Evolutionary conservation across 2,329 filamentous ascomycete species (phyloP).

Genomic region (Truncatella angustata): DNA sequence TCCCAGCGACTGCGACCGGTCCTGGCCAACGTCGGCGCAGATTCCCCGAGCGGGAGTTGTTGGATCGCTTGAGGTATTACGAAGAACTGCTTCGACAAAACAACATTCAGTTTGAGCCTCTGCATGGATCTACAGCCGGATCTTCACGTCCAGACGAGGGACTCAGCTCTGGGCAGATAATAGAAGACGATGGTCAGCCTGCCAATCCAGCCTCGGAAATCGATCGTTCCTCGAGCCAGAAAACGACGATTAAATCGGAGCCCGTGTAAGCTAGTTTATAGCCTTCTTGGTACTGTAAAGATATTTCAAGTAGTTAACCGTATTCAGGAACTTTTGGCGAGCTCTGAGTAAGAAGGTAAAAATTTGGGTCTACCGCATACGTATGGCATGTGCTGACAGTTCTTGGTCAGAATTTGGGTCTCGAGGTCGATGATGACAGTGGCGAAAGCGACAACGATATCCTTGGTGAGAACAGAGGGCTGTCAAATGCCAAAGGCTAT

Average conservation of each 20-base stretch:
- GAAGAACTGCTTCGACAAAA: slow-evolving; percentile 55
- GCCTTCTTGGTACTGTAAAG: too few species aligned
- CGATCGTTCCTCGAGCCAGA: slow-evolving; percentile 17
- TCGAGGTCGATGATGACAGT: too few species aligned
- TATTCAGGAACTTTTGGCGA: slow-evolving; percentile 46
- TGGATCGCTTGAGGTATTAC: slow-evolving; percentile 55
- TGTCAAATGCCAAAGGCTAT: slow-evolving; percentile 25
- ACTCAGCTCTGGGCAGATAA: slow-evolving; percentile 15
- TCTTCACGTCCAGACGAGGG: slow-evolving; percentile 15
- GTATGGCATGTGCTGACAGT: too few species aligned
- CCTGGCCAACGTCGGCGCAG: slow-evolving; percentile 37
- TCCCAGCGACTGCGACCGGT: slow-evolving; percentile 36
- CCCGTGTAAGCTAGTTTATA: too few species aligned
- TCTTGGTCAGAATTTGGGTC: too few species aligned
- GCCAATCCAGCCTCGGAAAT: slow-evolving; percentile 14
- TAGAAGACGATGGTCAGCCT: slow-evolving; percentile 23
- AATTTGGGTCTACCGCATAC: too few species aligned
- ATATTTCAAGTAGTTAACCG: too few species aligned
- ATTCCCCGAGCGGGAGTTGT: slow-evolving; percentile 57
- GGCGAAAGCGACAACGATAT: slow-evolving; percentile 17
- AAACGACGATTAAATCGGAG: slow-evolving; percentile 22
- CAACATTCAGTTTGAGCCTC: slow-evolving; percentile 51
- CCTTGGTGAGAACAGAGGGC: slow-evolving; percentile 27
- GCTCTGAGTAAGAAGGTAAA: slow-evolving; percentile 42
- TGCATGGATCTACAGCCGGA: slow-evolving; percentile 23